Conservation (phyloP, 768 basidiomycete species). For the Russula earlei region DNA sequence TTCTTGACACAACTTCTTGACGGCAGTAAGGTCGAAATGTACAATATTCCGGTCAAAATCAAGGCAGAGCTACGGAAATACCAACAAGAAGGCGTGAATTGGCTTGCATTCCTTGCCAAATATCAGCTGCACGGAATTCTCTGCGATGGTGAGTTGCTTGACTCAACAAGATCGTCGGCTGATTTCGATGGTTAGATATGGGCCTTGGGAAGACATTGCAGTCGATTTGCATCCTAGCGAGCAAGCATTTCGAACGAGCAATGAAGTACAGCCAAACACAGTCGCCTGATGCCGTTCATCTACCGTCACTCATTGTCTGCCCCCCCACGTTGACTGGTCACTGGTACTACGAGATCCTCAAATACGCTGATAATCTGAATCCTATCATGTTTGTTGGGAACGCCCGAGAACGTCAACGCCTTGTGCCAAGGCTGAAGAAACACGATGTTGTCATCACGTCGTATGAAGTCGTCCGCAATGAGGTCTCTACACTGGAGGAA, state of each 20-base stretch:
- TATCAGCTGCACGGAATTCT: slow-evolving; percentile 97
- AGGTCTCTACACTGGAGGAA: slow-evolving; percentile 64
- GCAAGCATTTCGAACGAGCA: slow-evolving; percentile 85
- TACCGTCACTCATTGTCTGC: slow-evolving; percentile 92
- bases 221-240: slow-evolving; percentile 92
- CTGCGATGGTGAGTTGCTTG: slow-evolving; percentile 69
- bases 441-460: slow-evolving; percentile 95
- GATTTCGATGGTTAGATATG: slow-evolving; percentile 60
- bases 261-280: slow-evolving; percentile 54
- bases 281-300: slow-evolving; percentile 68
- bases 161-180: neutral
- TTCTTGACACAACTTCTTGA: slow-evolving; percentile 92
- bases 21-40: slow-evolving; percentile 89
- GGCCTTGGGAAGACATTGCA: slow-evolving; percentile 97
- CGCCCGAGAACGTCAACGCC: slow-evolving; percentile 64
- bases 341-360: slow-evolving; percentile 97
- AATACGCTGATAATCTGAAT: slow-evolving; percentile 77
- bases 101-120: slow-evolving; percentile 96
- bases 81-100: slow-evolving; percentile 97
- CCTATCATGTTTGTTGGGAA: slow-evolving; percentile 88
- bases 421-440: slow-evolving; percentile 53
- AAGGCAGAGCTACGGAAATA: slow-evolving; percentile 94
- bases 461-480: slow-evolving; percentile 95
- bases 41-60: slow-evolving; percentile 75
- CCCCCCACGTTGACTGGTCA: slow-evolving; percentile 97